Percentiles rank a stretch among this genome's conserved stretches.
Conservation (phyloP, 202 grass and related monocot species). For the Digitaria exilis region DNA sequence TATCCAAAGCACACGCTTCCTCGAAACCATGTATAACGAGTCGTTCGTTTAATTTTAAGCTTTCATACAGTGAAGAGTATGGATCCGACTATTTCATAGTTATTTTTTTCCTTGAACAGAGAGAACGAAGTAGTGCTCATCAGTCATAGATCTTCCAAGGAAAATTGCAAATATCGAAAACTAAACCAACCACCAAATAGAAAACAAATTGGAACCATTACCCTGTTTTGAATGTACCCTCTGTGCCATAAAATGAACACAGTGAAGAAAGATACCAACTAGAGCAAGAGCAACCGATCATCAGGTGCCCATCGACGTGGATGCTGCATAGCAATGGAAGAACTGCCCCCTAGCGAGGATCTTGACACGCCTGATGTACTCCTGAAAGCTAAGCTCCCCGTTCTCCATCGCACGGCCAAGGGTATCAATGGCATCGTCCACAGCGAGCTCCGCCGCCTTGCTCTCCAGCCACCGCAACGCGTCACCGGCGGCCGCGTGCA, state of each 20-base stretch:
- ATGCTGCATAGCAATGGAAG: conserved; percentile 28
- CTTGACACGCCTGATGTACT: conserved; percentile 46
- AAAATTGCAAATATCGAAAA: too few relatives aligned
- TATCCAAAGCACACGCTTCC: too few relatives aligned
- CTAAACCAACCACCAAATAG: too few relatives aligned
- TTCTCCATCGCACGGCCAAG: conserved; percentile 36
- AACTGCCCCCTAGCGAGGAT: conserved; percentile 39
- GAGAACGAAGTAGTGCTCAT: too few relatives aligned
- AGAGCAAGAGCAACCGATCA: not conserved
- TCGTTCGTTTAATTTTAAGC: too few relatives aligned
- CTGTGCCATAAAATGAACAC: too few relatives aligned
- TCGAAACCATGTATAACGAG: too few relatives aligned
- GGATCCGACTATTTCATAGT: too few relatives aligned
- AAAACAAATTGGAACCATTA: not conserved
- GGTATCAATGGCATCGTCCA: conserved; percentile 39
- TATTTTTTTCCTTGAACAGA: too few relatives aligned
- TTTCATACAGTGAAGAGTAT: too few relatives aligned
- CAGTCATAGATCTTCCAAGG: too few relatives aligned
- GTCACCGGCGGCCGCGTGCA: not conserved
- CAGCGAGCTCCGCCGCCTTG: conserved; percentile 42
- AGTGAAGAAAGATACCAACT: not conserved
- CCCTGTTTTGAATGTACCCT: not conserved
- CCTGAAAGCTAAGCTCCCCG: conserved; percentile 15
- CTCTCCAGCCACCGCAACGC: conserved; percentile 27
- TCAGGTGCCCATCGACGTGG: not conserved